A percentile compares a stretch with the other conserved stretches of the same genome.
These are phyloP conservation scores for Lanmaoa pseudosensibilis DNA, from an alignment of 768 basidiomycete species.

Conservation along the genomic window DNA sequence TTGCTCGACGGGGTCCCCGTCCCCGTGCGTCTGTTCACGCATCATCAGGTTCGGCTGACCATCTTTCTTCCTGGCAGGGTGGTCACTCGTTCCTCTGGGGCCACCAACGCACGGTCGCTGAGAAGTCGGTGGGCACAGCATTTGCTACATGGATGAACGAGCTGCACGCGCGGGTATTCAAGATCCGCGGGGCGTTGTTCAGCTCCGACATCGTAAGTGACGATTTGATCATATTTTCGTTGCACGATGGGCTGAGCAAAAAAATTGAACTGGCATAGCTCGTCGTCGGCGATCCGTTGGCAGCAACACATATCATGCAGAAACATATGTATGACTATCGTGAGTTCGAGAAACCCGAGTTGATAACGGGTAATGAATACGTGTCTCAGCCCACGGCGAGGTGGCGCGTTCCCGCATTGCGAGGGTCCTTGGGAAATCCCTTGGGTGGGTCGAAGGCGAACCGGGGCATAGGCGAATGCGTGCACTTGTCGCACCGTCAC, in stretches of 20 bases:
- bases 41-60: neutral
- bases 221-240: neutral
- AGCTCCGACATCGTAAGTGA: constrained; percentile 4
- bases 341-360: neutral
- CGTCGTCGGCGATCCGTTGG: constrained; percentile 4
- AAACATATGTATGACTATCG: constrained; percentile 10
- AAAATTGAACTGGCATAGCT: neutral
- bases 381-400: neutral
- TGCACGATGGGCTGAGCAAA: neutral
- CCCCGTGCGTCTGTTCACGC: neutral
- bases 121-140: constrained; percentile 6
- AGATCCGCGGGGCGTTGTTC: constrained; percentile 5
- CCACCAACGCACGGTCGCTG: constrained; percentile 1
- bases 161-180: constrained; percentile 4
- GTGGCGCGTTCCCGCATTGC: constrained; percentile 5
- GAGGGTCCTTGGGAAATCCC: constrained; percentile 3
- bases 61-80: neutral
- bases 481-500: constrained; percentile 4
- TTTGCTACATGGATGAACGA: constrained; percentile 3
- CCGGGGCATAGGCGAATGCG: constrained; percentile 9
- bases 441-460: constrained; percentile 11
- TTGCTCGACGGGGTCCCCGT: neutral
- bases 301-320: constrained; percentile 7
- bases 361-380: neutral
- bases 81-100: constrained; percentile 4